phyloP scores from a whole-genome alignment of 768 basidiomycete species.

The Sarcodon sp. region DNA sequence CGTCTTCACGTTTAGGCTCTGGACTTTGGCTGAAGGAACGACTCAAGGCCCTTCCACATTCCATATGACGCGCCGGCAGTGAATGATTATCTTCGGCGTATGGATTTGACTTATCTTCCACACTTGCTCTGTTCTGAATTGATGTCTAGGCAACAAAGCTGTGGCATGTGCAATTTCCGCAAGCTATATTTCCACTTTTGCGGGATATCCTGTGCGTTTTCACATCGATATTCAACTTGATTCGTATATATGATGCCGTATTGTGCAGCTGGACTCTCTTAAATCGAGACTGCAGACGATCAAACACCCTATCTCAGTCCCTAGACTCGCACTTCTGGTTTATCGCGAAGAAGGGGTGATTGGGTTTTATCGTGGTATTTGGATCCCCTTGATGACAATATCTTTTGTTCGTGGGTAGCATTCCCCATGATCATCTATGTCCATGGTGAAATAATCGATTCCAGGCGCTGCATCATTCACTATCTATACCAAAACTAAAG shows the following conservation, averaged over 20 bases:
- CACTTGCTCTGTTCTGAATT: neutral
- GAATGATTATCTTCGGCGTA: slow-evolving; percentile 60
- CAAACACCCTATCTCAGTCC: slow-evolving; percentile 61
- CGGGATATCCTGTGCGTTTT: slow-evolving; percentile 66
- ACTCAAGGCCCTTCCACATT: neutral
- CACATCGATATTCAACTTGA: too few relatives aligned
- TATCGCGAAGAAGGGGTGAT: slow-evolving; percentile 77
- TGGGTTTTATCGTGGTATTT: slow-evolving; percentile 85
- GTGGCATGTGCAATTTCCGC: slow-evolving; percentile 86
- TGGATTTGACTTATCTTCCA: slow-evolving; percentile 6
- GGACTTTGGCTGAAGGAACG: neutral
- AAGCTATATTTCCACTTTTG: slow-evolving; percentile 85
- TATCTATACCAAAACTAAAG: slow-evolving; percentile 80
- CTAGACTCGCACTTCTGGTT: slow-evolving; percentile 55
- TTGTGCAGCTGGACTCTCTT: slow-evolving; percentile 72
- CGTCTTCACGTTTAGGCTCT: neutral
- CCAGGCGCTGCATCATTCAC: slow-evolving; percentile 84
- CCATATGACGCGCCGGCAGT: slow-evolving; percentile 42
- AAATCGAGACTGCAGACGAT: slow-evolving; percentile 89
- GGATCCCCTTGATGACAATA: slow-evolving; percentile 91
- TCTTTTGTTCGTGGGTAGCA: slow-evolving; percentile 81
- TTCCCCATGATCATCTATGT: slow-evolving; percentile 3
- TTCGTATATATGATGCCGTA: slow-evolving; percentile 1
- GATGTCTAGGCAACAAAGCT: slow-evolving; percentile 59
- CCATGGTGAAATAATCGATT: slow-evolving; percentile 4